A percentile compares a stretch with the other conserved stretches of the same genome.
These are phyloP conservation scores for Diaporthe sp. DNA, from an alignment of 2,329 filamentous ascomycete genomes.

Conservation along the genomic window DNA sequence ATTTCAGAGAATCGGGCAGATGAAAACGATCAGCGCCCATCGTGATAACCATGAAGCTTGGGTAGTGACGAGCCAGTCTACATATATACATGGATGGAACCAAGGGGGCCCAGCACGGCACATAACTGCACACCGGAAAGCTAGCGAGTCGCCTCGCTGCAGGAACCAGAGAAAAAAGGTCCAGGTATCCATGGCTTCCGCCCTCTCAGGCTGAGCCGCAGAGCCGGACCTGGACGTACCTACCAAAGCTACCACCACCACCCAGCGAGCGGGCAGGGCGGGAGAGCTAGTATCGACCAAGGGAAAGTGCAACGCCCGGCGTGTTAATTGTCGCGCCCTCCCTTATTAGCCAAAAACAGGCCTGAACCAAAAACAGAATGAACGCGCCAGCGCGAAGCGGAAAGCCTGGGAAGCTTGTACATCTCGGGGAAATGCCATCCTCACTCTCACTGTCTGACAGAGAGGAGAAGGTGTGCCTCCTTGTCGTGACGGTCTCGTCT, in stretches of 20 bases:
- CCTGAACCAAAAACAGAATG: background rate
- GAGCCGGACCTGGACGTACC: background rate
- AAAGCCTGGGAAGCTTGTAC: background rate
- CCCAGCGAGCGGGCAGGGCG: background rate
- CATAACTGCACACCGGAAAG: background rate
- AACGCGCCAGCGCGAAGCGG: conserved; percentile 1
- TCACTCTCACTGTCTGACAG: too few relatives aligned
- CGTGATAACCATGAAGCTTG: background rate
- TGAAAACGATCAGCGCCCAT: background rate
- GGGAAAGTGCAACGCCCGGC: conserved; percentile 27
- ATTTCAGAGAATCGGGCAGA: too few relatives aligned
- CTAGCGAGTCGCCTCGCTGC: conserved; percentile 24
- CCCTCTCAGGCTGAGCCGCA: background rate
- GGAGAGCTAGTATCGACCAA: conserved; percentile 24
- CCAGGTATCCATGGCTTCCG: conserved; percentile 15
- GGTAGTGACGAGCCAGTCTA: too few relatives aligned
- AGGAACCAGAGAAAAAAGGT: conserved; percentile 20
- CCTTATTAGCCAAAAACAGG: background rate
- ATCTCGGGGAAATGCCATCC: conserved; percentile 18
- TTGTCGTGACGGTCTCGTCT: conserved; percentile 15
- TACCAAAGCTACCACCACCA: background rate
- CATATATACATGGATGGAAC: background rate
- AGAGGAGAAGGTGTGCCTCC: background rate
- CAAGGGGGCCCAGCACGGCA: background rate
- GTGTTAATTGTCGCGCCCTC: conserved; percentile 2